Percentiles rank a stretch among this genome's conserved stretches.
phyloP scores from a whole-genome alignment of 2,329 filamentous ascomycete species.

The Colletotrichum sojae region DNA sequence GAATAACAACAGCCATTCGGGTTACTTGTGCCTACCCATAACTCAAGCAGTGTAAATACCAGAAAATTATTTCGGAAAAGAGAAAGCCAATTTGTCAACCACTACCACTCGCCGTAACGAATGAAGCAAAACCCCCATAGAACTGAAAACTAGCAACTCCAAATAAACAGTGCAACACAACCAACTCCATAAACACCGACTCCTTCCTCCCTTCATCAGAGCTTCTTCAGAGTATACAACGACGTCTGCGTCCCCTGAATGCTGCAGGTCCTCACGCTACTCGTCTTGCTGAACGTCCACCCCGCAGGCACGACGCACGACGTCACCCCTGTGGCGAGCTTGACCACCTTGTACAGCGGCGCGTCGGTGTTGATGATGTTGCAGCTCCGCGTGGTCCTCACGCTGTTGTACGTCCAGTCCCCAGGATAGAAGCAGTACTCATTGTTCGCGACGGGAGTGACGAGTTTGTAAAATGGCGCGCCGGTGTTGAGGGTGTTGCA shows the following conservation, averaged over 20 bases:
- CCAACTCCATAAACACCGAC: too few species aligned
- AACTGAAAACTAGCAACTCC: too few species aligned
- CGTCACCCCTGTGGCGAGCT: not conserved
- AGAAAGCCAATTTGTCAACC: too few species aligned
- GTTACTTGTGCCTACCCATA: too few species aligned
- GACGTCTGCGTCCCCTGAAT: too few species aligned
- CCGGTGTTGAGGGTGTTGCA: not conserved
- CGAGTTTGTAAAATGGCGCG: not conserved
- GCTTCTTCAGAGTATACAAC: not conserved
- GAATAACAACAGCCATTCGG: too few species aligned
- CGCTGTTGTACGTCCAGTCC: not conserved
- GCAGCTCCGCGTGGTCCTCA: not conserved
- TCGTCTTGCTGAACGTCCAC: constrained; percentile 9
- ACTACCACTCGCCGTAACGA: too few species aligned
- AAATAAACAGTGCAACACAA: too few species aligned
- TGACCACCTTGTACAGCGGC: not conserved
- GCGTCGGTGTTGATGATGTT: not conserved
- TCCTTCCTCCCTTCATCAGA: too few species aligned
- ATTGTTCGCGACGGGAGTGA: not conserved
- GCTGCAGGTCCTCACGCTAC: not conserved
- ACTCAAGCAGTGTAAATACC: too few species aligned
- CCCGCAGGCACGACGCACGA: not conserved
- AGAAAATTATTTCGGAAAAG: too few species aligned
- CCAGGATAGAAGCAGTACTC: not conserved
- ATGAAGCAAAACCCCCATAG: too few species aligned